Evolutionary conservation across 768 basidiomycete genomes (phyloP).

Genomic region (Agaricus blazei): DNA sequence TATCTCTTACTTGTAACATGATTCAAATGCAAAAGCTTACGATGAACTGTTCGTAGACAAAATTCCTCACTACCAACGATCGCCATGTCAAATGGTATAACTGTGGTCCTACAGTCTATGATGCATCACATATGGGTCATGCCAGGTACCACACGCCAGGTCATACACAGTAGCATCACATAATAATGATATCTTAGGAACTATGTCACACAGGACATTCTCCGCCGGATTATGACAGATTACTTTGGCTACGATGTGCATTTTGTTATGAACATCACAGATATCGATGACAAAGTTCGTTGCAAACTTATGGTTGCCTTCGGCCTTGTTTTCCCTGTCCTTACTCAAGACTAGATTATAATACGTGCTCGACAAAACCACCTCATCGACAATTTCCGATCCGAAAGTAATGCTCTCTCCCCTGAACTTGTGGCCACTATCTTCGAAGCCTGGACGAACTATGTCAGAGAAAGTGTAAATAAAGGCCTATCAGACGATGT

Average conservation of each 20-base stretch:
- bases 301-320: neutral
- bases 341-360: conserved; percentile 65
- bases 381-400: conserved; percentile 58
- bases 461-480: conserved; percentile 57
- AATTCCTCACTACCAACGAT: conserved; percentile 66
- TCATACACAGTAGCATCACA: neutral
- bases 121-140: conserved; percentile 98
- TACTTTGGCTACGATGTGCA: conserved; percentile 98
- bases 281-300: conserved; percentile 96
- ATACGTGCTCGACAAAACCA: conserved; percentile 80
- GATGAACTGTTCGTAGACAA: conserved; percentile 42
- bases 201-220: conserved; percentile 92
- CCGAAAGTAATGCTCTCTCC: conserved; percentile 50
- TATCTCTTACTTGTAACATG: conserved; percentile 12
- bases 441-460: conserved; percentile 58
- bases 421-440: conserved; percentile 53
- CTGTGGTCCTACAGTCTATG: conserved; percentile 98
- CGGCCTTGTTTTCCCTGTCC: conserved; percentile 12
- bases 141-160: conserved; percentile 60
- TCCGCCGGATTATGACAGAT: conserved; percentile 86
- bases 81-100: conserved; percentile 96
- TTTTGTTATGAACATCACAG: conserved; percentile 99
- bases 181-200: conserved; percentile 49
- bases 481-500: conserved; percentile 55
- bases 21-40: neutral